phyloP scores from a whole-genome alignment of 2,329 filamentous ascomycete genomes.

The Arachnomyces sp. region DNA sequence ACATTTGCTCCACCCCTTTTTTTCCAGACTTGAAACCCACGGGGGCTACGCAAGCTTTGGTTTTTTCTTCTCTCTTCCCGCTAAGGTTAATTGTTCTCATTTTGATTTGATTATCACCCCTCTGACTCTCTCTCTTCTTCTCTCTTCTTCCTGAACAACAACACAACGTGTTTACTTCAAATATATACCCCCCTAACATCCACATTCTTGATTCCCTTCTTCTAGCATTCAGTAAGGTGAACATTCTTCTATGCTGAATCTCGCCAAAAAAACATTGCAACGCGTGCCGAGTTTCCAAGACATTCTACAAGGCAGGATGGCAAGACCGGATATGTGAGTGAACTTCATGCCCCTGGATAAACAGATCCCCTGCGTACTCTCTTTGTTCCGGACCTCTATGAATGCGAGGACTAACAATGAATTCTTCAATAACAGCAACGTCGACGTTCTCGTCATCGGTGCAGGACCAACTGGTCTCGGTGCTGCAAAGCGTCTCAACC shows the following conservation, averaged over 20 bases:
- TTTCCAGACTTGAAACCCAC: too few species aligned
- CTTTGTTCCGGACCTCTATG: neutral
- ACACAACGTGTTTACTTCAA: too few species aligned
- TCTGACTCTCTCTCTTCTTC: neutral
- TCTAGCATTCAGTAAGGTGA: constrained; percentile 20
- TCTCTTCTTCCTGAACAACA: neutral
- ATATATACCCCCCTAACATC: constrained; percentile 12
- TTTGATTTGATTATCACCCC: neutral
- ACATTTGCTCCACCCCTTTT: too few species aligned
- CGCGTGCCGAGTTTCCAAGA: constrained; percentile 39
- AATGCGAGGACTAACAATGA: neutral
- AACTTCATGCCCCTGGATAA: constrained; percentile 4
- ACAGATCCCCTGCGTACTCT: constrained; percentile 1
- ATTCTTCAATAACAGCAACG: constrained; percentile 53
- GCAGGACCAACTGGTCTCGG: constrained; percentile 95
- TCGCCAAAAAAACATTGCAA: constrained; percentile 36
- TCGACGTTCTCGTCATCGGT: constrained; percentile 96
- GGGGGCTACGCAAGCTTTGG: too few species aligned
- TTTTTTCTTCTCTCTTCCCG: too few species aligned
- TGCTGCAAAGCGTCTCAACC: constrained; percentile 94
- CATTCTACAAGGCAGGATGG: constrained; percentile 41
- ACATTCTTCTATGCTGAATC: constrained; percentile 34
- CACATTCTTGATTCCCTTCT: constrained; percentile 14
- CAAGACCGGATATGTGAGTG: constrained; percentile 38
- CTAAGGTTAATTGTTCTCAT: neutral